Conservation (phyloP, 257 asterid genomes). For the Thymus mandschuricus region DNA sequence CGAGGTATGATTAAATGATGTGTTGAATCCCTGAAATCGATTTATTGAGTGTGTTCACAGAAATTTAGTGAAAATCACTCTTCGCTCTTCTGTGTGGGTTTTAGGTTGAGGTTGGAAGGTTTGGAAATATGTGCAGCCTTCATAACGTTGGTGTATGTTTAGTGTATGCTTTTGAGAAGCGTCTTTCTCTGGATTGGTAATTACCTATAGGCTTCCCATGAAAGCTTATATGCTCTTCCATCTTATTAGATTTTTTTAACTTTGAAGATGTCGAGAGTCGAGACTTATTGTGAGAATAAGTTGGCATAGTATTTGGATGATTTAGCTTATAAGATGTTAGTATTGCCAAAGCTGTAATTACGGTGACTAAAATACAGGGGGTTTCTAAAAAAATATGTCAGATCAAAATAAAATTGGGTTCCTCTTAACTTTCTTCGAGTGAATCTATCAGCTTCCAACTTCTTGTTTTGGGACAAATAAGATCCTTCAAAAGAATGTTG, state of each 20-base stretch:
- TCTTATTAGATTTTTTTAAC: neutral
- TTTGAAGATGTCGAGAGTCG: neutral
- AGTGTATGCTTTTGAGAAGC: conserved; percentile 5
- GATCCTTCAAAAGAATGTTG: neutral
- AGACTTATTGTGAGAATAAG: neutral
- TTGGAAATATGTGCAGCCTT: conserved; percentile 1
- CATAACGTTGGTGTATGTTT: neutral
- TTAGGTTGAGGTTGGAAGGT: neutral
- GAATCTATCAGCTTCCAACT: neutral
- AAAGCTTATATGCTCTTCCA: neutral
- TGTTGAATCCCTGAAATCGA: neutral
- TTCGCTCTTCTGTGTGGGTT: conserved; percentile 1
- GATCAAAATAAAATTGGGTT: too few relatives aligned
- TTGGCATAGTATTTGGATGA: neutral
- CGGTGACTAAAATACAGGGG: neutral
- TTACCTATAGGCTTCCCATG: neutral
- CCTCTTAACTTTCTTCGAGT: neutral
- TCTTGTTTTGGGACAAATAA: neutral
- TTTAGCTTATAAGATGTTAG: conserved; percentile 12
- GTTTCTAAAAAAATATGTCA: neutral
- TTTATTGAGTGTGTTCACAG: conserved; percentile 1
- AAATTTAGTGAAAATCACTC: neutral
- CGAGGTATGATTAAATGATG: conserved; percentile 42
- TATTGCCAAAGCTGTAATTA: neutral
- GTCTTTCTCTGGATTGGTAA: neutral